These are phyloP conservation scores for Alloteropsis semialata DNA, from an alignment of 176 grass and related monocot species.

Conservation along the genomic window DNA sequence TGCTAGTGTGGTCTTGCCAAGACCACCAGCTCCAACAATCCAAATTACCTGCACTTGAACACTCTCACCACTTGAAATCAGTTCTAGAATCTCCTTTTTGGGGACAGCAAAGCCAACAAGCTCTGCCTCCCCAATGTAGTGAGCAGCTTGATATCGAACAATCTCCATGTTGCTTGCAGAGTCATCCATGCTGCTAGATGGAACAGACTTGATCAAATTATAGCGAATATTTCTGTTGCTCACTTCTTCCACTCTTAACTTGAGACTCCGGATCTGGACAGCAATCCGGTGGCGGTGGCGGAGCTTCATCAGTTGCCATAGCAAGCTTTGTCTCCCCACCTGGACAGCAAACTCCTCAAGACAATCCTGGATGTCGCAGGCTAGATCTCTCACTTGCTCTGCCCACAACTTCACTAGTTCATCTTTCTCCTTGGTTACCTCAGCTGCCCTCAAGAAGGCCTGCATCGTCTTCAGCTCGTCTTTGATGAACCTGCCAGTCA, in stretches of 20 bases:
- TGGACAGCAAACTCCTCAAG: neutral
- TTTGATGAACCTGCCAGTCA: no score
- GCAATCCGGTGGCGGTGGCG: no score
- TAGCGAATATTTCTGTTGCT: no score
- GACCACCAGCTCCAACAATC: conserved; percentile 26
- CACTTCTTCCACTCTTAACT: no score
- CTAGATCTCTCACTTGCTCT: neutral
- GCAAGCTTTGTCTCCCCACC: no score
- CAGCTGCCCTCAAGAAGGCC: neutral
- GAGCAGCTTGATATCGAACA: neutral
- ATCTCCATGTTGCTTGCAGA: neutral
- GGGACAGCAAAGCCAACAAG: neutral
- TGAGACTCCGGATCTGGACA: no score
- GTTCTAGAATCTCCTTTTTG: neutral
- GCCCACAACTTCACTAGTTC: neutral
- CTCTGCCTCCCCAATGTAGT: neutral
- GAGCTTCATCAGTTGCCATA: no score
- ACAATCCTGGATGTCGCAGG: neutral
- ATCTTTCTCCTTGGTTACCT: neutral
- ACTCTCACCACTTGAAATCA: neutral
- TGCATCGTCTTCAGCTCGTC: neutral
- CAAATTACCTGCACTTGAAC: conserved; percentile 11
- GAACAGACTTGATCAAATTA: no score
- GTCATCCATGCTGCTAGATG: neutral
- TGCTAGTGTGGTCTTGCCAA: conserved; percentile 42